Conservation (phyloP, 805 yeast species). For the Sugiyamaella valdiviana region DNA sequence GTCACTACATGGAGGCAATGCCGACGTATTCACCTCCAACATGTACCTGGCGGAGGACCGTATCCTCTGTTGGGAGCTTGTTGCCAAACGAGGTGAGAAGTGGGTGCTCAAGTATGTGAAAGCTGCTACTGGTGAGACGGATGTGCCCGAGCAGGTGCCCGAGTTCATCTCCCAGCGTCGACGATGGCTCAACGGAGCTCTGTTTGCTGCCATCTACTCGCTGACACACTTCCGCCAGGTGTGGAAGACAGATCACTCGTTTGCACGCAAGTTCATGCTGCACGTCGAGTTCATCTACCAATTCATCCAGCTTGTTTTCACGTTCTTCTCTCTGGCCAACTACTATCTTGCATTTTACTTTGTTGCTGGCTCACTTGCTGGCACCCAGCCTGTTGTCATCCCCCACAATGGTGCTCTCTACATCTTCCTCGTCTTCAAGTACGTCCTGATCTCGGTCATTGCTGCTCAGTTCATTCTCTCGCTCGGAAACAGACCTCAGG, state of each 20-base stretch:
- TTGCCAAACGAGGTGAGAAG: slow-evolving; percentile 72
- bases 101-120: slow-evolving; percentile 91
- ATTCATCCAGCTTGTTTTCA: slow-evolving; percentile 68
- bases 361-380: slow-evolving; percentile 77
- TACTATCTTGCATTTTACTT: slow-evolving; percentile 90
- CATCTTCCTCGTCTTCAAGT: slow-evolving; percentile 79
- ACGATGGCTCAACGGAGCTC: slow-evolving; percentile 97
- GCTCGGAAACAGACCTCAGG: slow-evolving; percentile 97
- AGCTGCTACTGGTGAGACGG: slow-evolving; percentile 92
- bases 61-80: slow-evolving; percentile 92
- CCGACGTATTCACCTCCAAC: slow-evolving; percentile 88
- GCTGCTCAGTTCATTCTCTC: slow-evolving; percentile 88
- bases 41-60: slow-evolving; percentile 98
- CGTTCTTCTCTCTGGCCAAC: slow-evolving; percentile 88
- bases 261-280: slow-evolving; percentile 68
- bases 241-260: slow-evolving; percentile 84
- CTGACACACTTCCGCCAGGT: slow-evolving; percentile 79
- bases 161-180: slow-evolving; percentile 94
- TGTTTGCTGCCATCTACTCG: slow-evolving; percentile 91
- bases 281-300: slow-evolving; percentile 89
- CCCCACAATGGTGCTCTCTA: slow-evolving; percentile 72
- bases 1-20: slow-evolving; percentile 46
- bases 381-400: slow-evolving; percentile 34
- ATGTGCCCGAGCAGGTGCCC: slow-evolving; percentile 91
- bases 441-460: slow-evolving; percentile 72